These are phyloP conservation scores for Geranium incanum DNA, from an alignment of 441 rosid species.

Conservation along the genomic window DNA sequence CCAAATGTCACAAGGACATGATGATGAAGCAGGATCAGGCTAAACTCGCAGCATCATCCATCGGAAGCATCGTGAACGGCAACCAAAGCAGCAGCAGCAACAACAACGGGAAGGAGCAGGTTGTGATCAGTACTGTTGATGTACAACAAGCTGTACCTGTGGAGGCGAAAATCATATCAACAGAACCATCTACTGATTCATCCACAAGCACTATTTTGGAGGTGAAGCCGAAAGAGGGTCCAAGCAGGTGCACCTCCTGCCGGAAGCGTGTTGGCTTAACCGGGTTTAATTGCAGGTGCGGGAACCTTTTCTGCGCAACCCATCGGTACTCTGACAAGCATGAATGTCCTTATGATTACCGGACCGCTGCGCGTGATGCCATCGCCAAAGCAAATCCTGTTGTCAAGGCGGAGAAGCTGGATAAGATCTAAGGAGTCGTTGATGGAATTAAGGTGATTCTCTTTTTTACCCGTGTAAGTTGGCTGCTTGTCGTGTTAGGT, in stretches of 20 bases:
- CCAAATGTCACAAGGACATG: slow-evolving; percentile 51
- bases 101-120: slow-evolving; percentile 22
- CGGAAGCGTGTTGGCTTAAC: slow-evolving; percentile 55
- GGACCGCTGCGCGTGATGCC: slow-evolving; percentile 45
- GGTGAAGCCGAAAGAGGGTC: slow-evolving; percentile 34
- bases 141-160: slow-evolving; percentile 18
- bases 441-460: slow-evolving; percentile 16
- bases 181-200: slow-evolving; percentile 16
- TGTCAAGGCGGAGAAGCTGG: slow-evolving; percentile 54
- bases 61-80: slow-evolving; percentile 20
- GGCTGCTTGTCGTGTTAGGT: slow-evolving; percentile 27
- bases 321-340: slow-evolving; percentile 82
- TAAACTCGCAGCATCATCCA: slow-evolving; percentile 36
- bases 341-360: slow-evolving; percentile 57
- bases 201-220: slow-evolving; percentile 12
- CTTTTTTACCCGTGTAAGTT: slow-evolving; percentile 19
- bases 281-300: slow-evolving; percentile 65
- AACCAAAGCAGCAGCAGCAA: slow-evolving; percentile 21
- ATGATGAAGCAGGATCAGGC: slow-evolving; percentile 43
- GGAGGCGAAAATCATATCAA: slow-evolving; percentile 13
- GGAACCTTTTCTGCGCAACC: slow-evolving; percentile 52
- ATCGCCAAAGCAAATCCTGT: slow-evolving; percentile 55
- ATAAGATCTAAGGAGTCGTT: slow-evolving; percentile 28
- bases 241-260: slow-evolving; percentile 44
- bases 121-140: slow-evolving; percentile 17